Evolutionary conservation across 495 filamentous ascomycete species (phyloP).

Genomic region (Bryoglossum gracile): DNA sequence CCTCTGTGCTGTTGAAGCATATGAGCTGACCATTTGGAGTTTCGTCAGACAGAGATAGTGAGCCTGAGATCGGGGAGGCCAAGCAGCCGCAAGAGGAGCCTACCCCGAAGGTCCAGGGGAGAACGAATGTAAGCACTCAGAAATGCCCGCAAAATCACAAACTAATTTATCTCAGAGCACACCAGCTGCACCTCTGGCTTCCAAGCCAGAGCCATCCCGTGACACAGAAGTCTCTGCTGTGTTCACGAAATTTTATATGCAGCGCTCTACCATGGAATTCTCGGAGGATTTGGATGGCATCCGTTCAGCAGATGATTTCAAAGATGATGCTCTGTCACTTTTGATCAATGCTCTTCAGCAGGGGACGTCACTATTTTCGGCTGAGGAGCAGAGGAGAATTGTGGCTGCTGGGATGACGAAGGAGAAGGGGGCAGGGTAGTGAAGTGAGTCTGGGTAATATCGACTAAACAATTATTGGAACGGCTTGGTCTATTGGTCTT

Average conservation of each 20-base stretch:
- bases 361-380: slow-evolving; percentile 42
- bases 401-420: slow-evolving; percentile 18
- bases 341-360: slow-evolving; percentile 60
- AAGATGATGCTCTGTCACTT: slow-evolving; percentile 49
- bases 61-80: slow-evolving; percentile 10
- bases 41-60: slow-evolving; percentile 19
- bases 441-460: no score
- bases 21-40: slow-evolving; percentile 2
- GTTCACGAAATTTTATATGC: slow-evolving; percentile 60
- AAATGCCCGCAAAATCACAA: no score
- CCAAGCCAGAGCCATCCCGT: slow-evolving; percentile 22
- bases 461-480: no score
- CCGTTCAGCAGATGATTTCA: slow-evolving; percentile 60
- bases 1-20: neutral
- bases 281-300: slow-evolving; percentile 64
- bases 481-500: no score
- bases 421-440: neutral
- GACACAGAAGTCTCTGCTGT: slow-evolving; percentile 34
- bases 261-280: slow-evolving; percentile 56
- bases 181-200: neutral
- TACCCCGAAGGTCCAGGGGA: neutral
- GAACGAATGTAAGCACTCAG: neutral
- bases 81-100: neutral
- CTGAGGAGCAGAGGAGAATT: slow-evolving; percentile 21
- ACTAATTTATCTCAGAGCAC: no score